Percentiles rank a stretch among this genome's conserved stretches.
Evolutionary conservation across 441 rosid genomes (phyloP).

Genomic region (Populus hybrid): DNA sequence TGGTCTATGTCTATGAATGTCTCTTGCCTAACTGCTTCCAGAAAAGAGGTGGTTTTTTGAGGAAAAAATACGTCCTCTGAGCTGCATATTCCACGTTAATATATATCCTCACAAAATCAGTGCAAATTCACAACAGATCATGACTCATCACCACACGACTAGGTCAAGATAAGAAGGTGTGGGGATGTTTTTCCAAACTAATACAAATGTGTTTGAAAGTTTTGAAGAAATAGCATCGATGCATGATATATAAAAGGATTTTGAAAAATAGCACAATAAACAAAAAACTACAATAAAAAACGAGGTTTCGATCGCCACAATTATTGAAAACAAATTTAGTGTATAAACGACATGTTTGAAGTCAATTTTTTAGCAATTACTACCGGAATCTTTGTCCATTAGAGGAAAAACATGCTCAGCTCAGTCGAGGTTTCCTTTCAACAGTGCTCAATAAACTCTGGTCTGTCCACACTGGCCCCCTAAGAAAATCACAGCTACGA

Average conservation of each 20-base stretch:
- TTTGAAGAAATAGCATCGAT: too few relatives aligned
- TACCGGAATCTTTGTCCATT: slow-evolving; percentile 11
- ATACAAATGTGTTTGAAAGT: too few relatives aligned
- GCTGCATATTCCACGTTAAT: slow-evolving; percentile 11
- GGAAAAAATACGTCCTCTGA: background rate
- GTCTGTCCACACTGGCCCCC: background rate
- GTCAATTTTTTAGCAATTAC: slow-evolving; percentile 17
- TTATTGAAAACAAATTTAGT: background rate
- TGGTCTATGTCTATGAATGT: background rate
- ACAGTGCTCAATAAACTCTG: background rate
- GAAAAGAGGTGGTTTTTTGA: slow-evolving; percentile 12
- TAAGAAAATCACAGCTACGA: background rate
- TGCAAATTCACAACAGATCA: slow-evolving; percentile 18
- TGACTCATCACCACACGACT: background rate
- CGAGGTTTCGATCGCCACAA: background rate
- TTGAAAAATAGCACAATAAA: too few relatives aligned
- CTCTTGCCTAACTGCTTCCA: slow-evolving; percentile 3
- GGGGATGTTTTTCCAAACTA: too few relatives aligned
- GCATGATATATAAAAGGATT: too few relatives aligned
- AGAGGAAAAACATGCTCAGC: background rate
- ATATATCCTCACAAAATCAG: slow-evolving; percentile 19
- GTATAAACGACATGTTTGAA: background rate
- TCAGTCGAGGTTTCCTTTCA: background rate
- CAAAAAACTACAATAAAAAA: too few relatives aligned
- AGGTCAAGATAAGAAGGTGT: slow-evolving; percentile 1